phyloP scores from a whole-genome alignment of 208 protist species.

The Blastocrithidia nonstop region DNA sequence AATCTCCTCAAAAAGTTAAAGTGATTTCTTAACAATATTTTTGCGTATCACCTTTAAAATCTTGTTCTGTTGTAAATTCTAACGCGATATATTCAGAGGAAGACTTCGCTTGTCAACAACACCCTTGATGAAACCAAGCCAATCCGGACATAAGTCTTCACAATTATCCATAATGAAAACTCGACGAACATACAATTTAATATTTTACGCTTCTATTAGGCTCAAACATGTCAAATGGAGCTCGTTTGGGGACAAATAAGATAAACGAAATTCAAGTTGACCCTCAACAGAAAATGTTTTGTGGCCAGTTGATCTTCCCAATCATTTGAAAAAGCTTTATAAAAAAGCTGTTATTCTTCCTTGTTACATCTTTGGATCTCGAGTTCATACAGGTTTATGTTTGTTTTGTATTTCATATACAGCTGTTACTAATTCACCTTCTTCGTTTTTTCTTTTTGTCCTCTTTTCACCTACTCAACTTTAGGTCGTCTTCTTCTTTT shows the following conservation, averaged over 20 bases:
- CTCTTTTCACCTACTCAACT: constrained; percentile 17
- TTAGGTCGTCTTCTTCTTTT: constrained; percentile 23
- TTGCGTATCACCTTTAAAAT: constrained; percentile 95
- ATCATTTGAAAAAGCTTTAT: constrained; percentile 94
- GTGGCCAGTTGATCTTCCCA: constrained; percentile 88
- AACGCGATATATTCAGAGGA: constrained; percentile 99
- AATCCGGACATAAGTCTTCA: constrained; percentile 90
- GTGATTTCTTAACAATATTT: constrained; percentile 91
- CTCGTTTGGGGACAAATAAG: constrained; percentile 95
- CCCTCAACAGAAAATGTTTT: constrained; percentile 95
- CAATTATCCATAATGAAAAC: constrained; percentile 99
- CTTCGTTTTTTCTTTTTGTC: constrained; percentile 29
- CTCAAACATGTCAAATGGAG: constrained; percentile 80
- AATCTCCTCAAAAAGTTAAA: constrained; percentile 90
- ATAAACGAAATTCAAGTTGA: constrained; percentile 95
- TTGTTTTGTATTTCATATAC: constrained; percentile 97
- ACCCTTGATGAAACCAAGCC: constrained; percentile 92
- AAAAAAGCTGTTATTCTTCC: constrained; percentile 99
- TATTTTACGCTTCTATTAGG: constrained; percentile 71
- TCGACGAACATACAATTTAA: constrained; percentile 94
- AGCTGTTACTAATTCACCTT: constrained; percentile 66
- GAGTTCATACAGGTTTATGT: constrained; percentile 97
- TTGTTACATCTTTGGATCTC: constrained; percentile 88
- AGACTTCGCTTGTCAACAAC: constrained; percentile 99
- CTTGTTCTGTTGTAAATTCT: constrained; percentile 96